A percentile compares a stretch with the other conserved stretches of the same genome.
phyloP scores from a whole-genome alignment of 768 basidiomycete species.

The Leccinum sublutescens region DNA sequence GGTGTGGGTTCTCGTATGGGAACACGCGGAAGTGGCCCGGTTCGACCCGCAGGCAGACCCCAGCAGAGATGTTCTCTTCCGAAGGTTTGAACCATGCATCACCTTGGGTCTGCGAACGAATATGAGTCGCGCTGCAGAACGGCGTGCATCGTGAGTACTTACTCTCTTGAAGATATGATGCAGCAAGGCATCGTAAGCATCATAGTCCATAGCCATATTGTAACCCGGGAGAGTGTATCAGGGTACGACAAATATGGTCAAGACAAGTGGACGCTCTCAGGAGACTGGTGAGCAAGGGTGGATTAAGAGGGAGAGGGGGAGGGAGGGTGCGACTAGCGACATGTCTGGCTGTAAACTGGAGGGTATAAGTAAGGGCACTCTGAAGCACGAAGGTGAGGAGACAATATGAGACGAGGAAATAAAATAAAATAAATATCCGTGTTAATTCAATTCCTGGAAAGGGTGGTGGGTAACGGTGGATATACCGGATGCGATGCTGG shows the following conservation, averaged over 20 bases:
- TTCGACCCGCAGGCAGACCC: conserved; percentile 72
- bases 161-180: conserved; percentile 80
- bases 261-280: not conserved
- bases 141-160: conserved; percentile 19
- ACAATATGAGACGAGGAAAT: not conserved
- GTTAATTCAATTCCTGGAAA: conserved; percentile 12
- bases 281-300: not conserved
- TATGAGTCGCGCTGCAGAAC: not conserved
- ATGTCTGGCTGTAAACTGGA: not conserved
- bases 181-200: conserved; percentile 74
- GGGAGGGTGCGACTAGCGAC: conserved; percentile 1
- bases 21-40: conserved; percentile 74
- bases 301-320: not conserved
- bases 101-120: conserved; percentile 59
- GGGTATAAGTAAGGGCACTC: conserved; percentile 23
- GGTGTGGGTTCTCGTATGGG: conserved; percentile 79
- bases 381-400: not conserved
- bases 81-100: conserved; percentile 87
- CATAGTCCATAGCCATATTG: conserved; percentile 49
- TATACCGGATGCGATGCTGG: conserved; percentile 5
- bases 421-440: not conserved
- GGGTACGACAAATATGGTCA: not conserved
- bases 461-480: not conserved
- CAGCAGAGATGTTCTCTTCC: conserved; percentile 76
- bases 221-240: not conserved